These are phyloP conservation scores for Neopestalotiopsis sp. DNA, from an alignment of 2,329 filamentous ascomycete genomes.

Conservation along the genomic window DNA sequence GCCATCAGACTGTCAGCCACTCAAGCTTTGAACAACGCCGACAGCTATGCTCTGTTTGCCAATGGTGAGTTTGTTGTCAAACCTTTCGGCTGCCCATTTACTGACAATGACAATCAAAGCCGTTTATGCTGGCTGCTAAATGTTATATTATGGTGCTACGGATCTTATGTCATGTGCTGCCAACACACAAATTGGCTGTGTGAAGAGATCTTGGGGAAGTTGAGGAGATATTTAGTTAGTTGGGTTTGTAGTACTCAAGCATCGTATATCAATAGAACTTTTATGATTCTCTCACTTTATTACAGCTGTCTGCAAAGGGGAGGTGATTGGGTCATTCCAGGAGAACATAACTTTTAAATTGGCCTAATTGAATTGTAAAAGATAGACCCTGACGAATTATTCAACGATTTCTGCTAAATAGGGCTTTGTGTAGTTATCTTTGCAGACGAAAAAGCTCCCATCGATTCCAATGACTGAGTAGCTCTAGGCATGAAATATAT, in stretches of 20 bases:
- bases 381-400: too few relatives aligned
- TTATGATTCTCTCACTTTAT: too few relatives aligned
- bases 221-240: neutral
- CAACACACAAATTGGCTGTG: neutral
- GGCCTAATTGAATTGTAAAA: too few relatives aligned
- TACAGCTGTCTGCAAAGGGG: too few relatives aligned
- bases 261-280: neutral
- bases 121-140: slow-evolving; percentile 24
- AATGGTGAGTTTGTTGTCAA: slow-evolving; percentile 65
- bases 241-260: neutral
- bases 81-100: slow-evolving; percentile 52
- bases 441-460: too few relatives aligned
- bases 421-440: too few relatives aligned
- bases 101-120: slow-evolving; percentile 42
- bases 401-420: too few relatives aligned
- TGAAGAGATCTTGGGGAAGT: neutral
- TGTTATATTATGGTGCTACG: neutral
- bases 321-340: too few relatives aligned
- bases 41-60: slow-evolving; percentile 56
- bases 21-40: slow-evolving; percentile 67
- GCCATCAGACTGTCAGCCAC: slow-evolving; percentile 50
- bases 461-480: too few relatives aligned
- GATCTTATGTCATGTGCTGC: neutral
- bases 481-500: too few relatives aligned
- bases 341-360: too few relatives aligned